Evolutionary conservation across 768 basidiomycete species (phyloP).

Genomic region (Calocera cornea): DNA sequence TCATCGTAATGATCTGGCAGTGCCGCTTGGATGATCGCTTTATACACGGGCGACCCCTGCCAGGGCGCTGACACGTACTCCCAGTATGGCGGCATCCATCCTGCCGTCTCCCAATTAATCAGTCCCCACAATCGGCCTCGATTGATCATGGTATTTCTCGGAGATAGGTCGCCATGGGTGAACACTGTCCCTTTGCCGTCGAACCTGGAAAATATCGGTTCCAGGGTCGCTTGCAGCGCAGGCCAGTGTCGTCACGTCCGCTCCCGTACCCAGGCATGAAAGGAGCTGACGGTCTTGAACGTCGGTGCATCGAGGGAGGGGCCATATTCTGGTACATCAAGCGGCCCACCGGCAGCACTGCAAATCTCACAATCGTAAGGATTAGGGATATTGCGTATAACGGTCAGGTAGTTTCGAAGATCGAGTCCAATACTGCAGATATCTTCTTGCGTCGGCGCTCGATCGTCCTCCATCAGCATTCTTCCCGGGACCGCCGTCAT

Average conservation of each 20-base stretch:
- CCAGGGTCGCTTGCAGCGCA: neutral
- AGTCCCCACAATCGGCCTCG: neutral
- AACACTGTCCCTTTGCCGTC: neutral
- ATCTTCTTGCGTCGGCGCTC: neutral
- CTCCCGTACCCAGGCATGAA: neutral
- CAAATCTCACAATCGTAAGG: neutral
- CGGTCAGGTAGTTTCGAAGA: neutral
- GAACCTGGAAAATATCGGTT: neutral
- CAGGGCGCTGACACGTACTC: neutral
- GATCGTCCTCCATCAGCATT: neutral
- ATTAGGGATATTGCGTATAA: neutral
- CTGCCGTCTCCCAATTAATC: constrained; percentile 4
- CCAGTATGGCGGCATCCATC: neutral
- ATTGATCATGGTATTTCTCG: neutral
- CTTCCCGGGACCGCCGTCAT: neutral
- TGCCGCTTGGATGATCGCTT: too few relatives aligned
- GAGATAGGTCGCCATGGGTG: neutral
- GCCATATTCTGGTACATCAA: neutral
- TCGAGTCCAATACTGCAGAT: neutral
- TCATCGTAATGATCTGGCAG: too few relatives aligned
- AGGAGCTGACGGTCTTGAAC: neutral
- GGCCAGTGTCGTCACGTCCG: neutral
- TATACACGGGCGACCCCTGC: too few relatives aligned
- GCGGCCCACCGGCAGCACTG: neutral
- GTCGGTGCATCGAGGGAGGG: neutral